Percentiles rank a stretch among this genome's conserved stretches.
phyloP scores from a whole-genome alignment of 192 early-diverging fungal species.

The Backusella tarrabulga region DNA sequence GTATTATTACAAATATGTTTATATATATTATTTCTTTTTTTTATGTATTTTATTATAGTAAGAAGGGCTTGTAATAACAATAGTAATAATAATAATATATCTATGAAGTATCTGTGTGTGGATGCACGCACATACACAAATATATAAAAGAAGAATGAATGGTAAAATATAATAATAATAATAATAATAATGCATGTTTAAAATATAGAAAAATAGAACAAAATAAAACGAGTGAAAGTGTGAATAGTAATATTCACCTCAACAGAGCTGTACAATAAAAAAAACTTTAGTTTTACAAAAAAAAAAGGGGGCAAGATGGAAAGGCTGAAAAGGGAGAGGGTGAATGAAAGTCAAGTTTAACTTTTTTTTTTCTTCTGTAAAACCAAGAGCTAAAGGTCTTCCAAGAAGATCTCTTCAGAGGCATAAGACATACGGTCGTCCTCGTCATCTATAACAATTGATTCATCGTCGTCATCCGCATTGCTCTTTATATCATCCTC shows the following conservation, averaged over 20 bases:
- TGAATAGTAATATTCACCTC: background rate
- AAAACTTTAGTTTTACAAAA: background rate
- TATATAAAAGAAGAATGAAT: background rate
- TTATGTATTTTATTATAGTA: background rate
- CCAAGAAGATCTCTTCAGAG: constrained; percentile 3
- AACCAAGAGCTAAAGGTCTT: constrained; percentile 4
- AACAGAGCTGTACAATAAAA: background rate
- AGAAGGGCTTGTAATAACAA: background rate
- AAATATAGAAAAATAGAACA: constrained; percentile 1
- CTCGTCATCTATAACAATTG: constrained; percentile 13
- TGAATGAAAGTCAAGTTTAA: background rate
- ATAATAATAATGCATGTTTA: background rate
- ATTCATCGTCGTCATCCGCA: background rate
- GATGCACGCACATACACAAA: background rate
- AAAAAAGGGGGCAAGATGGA: background rate
- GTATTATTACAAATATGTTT: no score
- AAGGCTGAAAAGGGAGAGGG: background rate
- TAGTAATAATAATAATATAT: background rate
- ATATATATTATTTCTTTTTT: background rate
- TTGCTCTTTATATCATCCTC: background rate
- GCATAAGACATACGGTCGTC: constrained; percentile 3
- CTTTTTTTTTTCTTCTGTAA: background rate
- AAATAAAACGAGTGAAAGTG: background rate
- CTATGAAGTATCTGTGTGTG: background rate
- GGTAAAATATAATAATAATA: background rate